These are phyloP conservation scores for Oenanthe javanica DNA, from an alignment of 140 eudicot genomes.

Conservation along the genomic window DNA sequence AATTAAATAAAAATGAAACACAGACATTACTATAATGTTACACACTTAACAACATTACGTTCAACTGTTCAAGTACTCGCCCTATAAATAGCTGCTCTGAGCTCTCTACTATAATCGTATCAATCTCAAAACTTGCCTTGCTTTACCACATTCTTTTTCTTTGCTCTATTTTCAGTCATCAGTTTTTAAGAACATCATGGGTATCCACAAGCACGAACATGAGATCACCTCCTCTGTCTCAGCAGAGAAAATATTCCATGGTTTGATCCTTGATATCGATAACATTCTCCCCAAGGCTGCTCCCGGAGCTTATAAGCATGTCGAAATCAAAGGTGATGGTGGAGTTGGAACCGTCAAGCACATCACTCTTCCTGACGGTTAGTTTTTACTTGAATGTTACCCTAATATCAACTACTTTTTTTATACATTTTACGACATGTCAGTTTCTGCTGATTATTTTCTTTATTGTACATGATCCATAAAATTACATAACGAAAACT, in stretches of 20 bases:
- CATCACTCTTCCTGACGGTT: slow-evolving; percentile 3
- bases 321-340: slow-evolving; percentile 9
- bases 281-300: slow-evolving; percentile 1
- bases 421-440: not conserved
- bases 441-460: not conserved
- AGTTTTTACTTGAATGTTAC: not conserved
- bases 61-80: not conserved
- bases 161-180: not conserved
- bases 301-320: slow-evolving; percentile 3
- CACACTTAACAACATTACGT: not conserved
- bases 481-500: not conserved
- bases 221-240: not conserved
- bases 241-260: not conserved
- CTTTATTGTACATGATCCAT: not conserved
- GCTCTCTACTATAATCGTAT: not conserved
- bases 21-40: not conserved
- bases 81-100: not conserved
- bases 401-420: not conserved
- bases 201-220: not conserved
- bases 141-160: not conserved
- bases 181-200: not conserved
- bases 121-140: not conserved
- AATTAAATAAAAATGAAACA: not conserved
- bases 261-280: not conserved
- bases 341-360: slow-evolving; percentile 14